A percentile compares a stretch with the other conserved stretches of the same genome.
These are phyloP conservation scores for Arxiozyma bovina DNA, from an alignment of 1,139 yeast species.

Conservation along the genomic window DNA sequence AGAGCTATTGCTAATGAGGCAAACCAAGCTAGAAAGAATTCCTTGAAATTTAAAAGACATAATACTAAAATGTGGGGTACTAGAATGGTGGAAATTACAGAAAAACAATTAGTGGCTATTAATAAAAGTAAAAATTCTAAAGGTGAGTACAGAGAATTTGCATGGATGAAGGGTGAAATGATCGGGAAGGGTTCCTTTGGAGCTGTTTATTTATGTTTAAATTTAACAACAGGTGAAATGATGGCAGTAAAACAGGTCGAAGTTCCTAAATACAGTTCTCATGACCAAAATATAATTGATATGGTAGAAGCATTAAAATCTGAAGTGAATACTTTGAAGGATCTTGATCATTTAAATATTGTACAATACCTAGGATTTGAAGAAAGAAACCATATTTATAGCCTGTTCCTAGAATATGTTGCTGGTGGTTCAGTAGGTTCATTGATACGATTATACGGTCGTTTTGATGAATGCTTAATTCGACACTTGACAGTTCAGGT, in stretches of 20 bases:
- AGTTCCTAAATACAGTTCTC: slow-evolving; percentile 45
- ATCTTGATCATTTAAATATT: slow-evolving; percentile 84
- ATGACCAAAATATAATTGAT: slow-evolving; percentile 37
- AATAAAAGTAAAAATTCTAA: slow-evolving; percentile 42
- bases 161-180: slow-evolving; percentile 96
- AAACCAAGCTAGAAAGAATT: slow-evolving; percentile 44
- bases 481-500: slow-evolving; percentile 73
- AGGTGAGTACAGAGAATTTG: slow-evolving; percentile 75
- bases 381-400: slow-evolving; percentile 62
- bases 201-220: slow-evolving; percentile 84
- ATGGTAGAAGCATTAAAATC: slow-evolving; percentile 78
- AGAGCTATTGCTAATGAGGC: slow-evolving; percentile 93
- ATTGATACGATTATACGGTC: slow-evolving; percentile 72
- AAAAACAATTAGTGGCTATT: slow-evolving; percentile 44
- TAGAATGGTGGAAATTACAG: slow-evolving; percentile 81
- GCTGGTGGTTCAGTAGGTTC: slow-evolving; percentile 97
- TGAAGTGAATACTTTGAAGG: slow-evolving; percentile 91
- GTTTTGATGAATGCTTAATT: slow-evolving; percentile 71
- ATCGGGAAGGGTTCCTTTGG: slow-evolving; percentile 98
- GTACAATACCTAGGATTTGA: slow-evolving; percentile 95
- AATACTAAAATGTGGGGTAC: slow-evolving; percentile 99
- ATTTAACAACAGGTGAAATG: slow-evolving; percentile 97
- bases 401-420: slow-evolving; percentile 86
- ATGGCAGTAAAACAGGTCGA: slow-evolving; percentile 95
- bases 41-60: slow-evolving; percentile 45